Evolutionary conservation across 23 red algal genomes (phyloP).

Genomic region (Gracilaria gracilis): DNA sequence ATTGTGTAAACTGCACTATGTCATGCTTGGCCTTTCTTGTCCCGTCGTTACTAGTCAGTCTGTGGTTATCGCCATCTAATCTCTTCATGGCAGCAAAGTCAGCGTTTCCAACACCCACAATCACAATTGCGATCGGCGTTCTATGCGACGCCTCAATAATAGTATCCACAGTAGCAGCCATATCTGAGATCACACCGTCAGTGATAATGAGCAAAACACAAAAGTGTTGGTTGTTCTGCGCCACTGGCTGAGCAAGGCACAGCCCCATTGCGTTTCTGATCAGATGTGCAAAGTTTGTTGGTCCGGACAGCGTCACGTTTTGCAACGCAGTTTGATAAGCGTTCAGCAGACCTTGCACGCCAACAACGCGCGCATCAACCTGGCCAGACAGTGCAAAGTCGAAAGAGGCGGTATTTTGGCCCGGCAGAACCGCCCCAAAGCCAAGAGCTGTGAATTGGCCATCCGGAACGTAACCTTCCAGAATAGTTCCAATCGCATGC

Average conservation of each 20-base stretch:
- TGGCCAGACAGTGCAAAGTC: conserved; percentile 78
- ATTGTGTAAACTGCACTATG: conserved; percentile 78
- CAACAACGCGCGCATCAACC: conserved; percentile 50
- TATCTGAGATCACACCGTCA: conserved; percentile 82
- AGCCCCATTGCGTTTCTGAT: conserved; percentile 36
- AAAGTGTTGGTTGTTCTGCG: conserved; percentile 66
- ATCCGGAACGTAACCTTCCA: conserved; percentile 59
- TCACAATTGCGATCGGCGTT: conserved; percentile 74
- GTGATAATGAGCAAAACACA: conserved; percentile 82
- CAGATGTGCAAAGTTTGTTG: conserved; percentile 63
- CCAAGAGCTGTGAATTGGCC: conserved; percentile 62
- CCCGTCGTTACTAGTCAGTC: conserved; percentile 47
- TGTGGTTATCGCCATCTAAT: conserved; percentile 63
- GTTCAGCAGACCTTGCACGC: conserved; percentile 72
- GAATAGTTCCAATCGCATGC: conserved; percentile 59
- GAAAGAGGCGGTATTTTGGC: conserved; percentile 45
- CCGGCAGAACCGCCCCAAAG: conserved; percentile 85
- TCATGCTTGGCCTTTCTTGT: conserved; percentile 47
- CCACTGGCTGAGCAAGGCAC: conserved; percentile 27
- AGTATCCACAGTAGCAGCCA: conserved; percentile 61
- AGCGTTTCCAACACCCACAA: conserved; percentile 81
- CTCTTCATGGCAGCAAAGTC: conserved; percentile 76
- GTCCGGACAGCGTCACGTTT: conserved; percentile 61
- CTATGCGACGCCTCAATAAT: conserved; percentile 67
- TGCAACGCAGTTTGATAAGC: conserved; percentile 59